Evolutionary conservation across 192 early-diverging fungal species (phyloP).

Genomic region (Lobulomyces angularis): DNA sequence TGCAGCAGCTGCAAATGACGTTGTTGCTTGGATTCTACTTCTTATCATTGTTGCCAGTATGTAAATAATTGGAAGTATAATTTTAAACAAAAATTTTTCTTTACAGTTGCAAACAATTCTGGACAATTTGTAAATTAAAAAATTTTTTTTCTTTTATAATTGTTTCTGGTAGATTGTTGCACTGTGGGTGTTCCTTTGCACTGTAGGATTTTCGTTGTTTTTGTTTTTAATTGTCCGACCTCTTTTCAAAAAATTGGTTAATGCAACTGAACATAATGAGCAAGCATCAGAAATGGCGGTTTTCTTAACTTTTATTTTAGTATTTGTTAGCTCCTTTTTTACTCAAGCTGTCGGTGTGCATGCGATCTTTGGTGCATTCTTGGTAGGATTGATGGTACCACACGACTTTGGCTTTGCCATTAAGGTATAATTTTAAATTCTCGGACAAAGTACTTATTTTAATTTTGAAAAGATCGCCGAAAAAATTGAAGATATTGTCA

Average conservation of each 20-base stretch:
- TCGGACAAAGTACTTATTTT: no score
- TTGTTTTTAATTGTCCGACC: conserved; percentile 58
- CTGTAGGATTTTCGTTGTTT: conserved; percentile 57
- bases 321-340: conserved; percentile 54
- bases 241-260: conserved; percentile 36
- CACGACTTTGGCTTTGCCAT: conserved; percentile 79
- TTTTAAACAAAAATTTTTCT: no score
- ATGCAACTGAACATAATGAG: conserved; percentile 10
- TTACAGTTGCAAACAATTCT: no score
- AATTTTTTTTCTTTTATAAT: conserved; percentile 54
- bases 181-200: conserved; percentile 69
- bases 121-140: background rate
- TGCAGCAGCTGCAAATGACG: conserved; percentile 77
- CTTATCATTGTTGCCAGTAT: conserved; percentile 4
- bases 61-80: no score
- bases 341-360: conserved; percentile 83
- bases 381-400: conserved; percentile 76
- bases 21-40: conserved; percentile 65
- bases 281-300: conserved; percentile 18
- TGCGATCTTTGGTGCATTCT: conserved; percentile 85
- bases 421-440: no score
- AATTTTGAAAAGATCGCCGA: no score
- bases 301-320: conserved; percentile 56
- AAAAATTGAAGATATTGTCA: conserved; percentile 83
- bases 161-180: conserved; percentile 60